Evolutionary conservation across 352 stramenopile genomes (phyloP).

Genomic region (Phytophthora cajani): DNA sequence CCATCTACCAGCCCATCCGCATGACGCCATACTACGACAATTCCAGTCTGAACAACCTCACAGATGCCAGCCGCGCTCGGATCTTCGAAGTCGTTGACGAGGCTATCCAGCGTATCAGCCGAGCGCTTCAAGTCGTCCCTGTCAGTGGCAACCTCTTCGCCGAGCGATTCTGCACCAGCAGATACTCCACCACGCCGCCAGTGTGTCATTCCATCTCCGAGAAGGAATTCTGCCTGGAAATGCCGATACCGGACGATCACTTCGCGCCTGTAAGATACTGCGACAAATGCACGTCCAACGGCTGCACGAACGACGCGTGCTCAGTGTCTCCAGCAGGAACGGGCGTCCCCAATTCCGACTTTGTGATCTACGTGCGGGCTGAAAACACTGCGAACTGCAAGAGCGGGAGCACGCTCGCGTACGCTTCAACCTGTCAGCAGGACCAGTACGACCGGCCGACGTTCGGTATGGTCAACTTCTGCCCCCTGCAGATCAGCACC

Average conservation of each 20-base stretch:
- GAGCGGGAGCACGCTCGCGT: constrained; percentile 54
- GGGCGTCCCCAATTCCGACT: constrained; percentile 62
- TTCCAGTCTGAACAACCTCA: constrained; percentile 45
- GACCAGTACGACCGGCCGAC: constrained; percentile 84
- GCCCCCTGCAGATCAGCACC: constrained; percentile 56
- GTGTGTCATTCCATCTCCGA: constrained; percentile 57
- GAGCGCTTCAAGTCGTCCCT: constrained; percentile 62
- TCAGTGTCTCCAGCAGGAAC: constrained; percentile 30
- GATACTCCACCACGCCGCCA: constrained; percentile 48
- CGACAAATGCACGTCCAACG: constrained; percentile 42
- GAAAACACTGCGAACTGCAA: constrained; percentile 51
- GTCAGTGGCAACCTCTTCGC: constrained; percentile 68
- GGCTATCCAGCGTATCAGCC: constrained; percentile 57
- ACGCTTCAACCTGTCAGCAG: constrained; percentile 78
- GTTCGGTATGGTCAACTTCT: constrained; percentile 87
- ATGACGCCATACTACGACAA: constrained; percentile 78
- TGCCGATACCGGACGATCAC: constrained; percentile 66
- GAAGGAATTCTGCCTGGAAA: constrained; percentile 69
- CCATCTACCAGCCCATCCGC: constrained; percentile 56
- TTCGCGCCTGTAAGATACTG: constrained; percentile 57
- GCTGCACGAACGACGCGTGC: constrained; percentile 45
- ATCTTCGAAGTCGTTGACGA: constrained; percentile 62
- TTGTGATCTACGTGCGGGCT: constrained; percentile 73
- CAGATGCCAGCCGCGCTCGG: constrained; percentile 35
- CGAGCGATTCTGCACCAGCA: constrained; percentile 54